phyloP scores from a whole-genome alignment of 345 rosid species.

The Capsella bursapastoris region DNA sequence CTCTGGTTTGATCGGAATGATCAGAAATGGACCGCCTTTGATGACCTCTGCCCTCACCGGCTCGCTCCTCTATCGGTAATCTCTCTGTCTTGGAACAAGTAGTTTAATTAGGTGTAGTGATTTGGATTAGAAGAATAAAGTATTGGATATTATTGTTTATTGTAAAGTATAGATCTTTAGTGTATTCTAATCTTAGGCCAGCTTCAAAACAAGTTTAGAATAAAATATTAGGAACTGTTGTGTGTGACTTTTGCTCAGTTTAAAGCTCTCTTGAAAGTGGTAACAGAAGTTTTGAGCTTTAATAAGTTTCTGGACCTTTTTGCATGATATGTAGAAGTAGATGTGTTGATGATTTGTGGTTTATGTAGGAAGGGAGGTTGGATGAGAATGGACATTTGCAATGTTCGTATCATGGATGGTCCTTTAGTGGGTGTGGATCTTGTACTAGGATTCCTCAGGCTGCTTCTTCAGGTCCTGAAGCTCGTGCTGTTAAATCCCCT shows the following conservation, averaged over 20 bases:
- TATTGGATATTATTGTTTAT: conserved; percentile 28
- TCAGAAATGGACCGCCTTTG: conserved; percentile 86
- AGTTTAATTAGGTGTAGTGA: conserved; percentile 3
- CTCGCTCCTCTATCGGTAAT: conserved; percentile 94
- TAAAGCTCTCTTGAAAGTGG: neutral
- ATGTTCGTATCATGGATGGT: conserved; percentile 99
- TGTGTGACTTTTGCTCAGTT: neutral
- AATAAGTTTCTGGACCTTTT: neutral
- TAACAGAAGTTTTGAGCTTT: conserved; percentile 6
- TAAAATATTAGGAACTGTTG: conserved; percentile 6
- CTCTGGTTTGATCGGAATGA: conserved; percentile 76
- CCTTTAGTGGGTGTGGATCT: conserved; percentile 86
- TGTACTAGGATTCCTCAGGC: conserved; percentile 94
- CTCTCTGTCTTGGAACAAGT: conserved; percentile 32
- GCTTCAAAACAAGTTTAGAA: neutral
- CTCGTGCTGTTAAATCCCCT: conserved; percentile 78
- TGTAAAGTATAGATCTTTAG: neutral
- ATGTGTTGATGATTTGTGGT: conserved; percentile 21
- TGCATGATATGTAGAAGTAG: neutral
- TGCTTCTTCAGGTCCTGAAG: conserved; percentile 87
- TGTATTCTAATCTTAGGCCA: neutral
- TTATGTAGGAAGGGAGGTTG: conserved; percentile 81
- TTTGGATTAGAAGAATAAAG: conserved; percentile 21
- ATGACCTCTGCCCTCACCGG: conserved; percentile 93
- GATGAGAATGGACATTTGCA: conserved; percentile 97